Evolutionary conservation across 768 basidiomycete species (phyloP).

Genomic region (Tylopilus vinaceipallidus): DNA sequence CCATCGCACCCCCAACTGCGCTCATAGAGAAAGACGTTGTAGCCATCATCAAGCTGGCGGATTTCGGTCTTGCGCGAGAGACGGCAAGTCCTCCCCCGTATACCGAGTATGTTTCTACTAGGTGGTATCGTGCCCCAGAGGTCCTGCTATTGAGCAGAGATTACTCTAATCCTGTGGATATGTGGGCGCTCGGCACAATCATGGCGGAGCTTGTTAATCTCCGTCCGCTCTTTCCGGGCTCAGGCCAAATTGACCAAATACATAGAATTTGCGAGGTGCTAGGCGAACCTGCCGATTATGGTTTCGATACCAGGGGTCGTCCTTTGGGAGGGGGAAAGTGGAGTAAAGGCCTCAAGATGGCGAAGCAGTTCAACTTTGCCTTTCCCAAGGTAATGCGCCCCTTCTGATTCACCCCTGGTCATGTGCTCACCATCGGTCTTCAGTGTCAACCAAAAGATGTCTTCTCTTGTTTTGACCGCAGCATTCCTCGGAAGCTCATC

Average conservation of each 20-base stretch:
- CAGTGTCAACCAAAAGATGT: slow-evolving; percentile 69
- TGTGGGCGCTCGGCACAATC: slow-evolving; percentile 99
- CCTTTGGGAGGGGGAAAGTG: slow-evolving; percentile 85
- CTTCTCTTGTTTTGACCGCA: slow-evolving; percentile 72
- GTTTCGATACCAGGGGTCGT: slow-evolving; percentile 65
- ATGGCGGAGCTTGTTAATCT: slow-evolving; percentile 96
- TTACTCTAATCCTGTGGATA: slow-evolving; percentile 96
- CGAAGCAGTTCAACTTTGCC: slow-evolving; percentile 76
- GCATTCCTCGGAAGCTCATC: slow-evolving; percentile 75
- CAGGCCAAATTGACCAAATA: slow-evolving; percentile 90
- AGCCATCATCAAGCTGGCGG: slow-evolving; percentile 95
- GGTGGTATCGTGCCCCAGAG: slow-evolving; percentile 99
- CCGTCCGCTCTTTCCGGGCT: slow-evolving; percentile 92
- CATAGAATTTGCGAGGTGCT: slow-evolving; percentile 87
- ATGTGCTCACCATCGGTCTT: slow-evolving; percentile 7
- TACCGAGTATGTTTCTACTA: slow-evolving; percentile 98
- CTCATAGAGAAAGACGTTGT: slow-evolving; percentile 90
- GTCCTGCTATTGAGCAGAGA: slow-evolving; percentile 88
- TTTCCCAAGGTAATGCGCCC: slow-evolving; percentile 73
- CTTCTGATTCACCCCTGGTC: not conserved
- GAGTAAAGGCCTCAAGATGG: slow-evolving; percentile 84
- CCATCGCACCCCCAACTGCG: slow-evolving; percentile 57
- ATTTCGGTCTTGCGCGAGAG: slow-evolving; percentile 95
- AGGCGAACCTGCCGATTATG: slow-evolving; percentile 89
- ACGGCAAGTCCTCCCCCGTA: slow-evolving; percentile 88